Evolutionary conservation across 2,329 filamentous ascomycete species (phyloP).

Genomic region (Colletotrichum sp.): DNA sequence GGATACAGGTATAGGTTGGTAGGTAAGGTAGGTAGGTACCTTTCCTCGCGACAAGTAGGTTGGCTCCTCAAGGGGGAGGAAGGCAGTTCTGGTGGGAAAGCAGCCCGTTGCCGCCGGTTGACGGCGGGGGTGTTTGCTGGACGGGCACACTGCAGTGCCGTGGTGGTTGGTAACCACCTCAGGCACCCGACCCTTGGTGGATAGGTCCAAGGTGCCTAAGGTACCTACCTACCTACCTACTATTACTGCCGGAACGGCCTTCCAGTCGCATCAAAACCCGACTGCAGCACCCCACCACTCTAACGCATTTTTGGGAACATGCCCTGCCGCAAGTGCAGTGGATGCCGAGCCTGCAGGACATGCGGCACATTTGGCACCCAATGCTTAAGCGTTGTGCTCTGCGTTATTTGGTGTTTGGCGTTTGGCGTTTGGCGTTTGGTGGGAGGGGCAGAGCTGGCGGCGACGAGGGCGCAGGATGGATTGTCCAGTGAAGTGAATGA

Average conservation of each 20-base stretch:
- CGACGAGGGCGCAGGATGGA: background rate
- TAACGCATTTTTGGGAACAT: constrained; percentile 6
- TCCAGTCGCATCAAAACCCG: background rate
- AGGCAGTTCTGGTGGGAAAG: background rate
- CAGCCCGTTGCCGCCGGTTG: background rate
- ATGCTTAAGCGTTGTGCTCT: constrained; percentile 11
- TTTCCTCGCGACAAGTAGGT: background rate
- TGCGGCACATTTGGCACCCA: constrained; percentile 16
- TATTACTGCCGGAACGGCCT: background rate
- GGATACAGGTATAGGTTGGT: background rate
- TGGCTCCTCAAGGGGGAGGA: background rate
- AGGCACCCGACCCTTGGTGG: background rate
- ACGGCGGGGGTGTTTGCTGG: background rate
- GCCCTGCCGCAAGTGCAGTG: constrained; percentile 10
- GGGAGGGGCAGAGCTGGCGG: background rate
- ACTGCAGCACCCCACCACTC: constrained; percentile 11
- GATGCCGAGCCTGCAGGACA: constrained; percentile 18
- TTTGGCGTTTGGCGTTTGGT: background rate
- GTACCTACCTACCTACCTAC: too few relatives aligned
- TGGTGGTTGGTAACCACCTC: background rate
- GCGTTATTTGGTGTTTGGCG: background rate
- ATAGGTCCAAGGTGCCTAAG: background rate
- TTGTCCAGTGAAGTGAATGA: background rate
- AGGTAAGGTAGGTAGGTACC: background rate
- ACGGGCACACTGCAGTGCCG: too few relatives aligned